Evolutionary conservation across 495 filamentous ascomycete genomes (phyloP), one percentile per base, ranked within the genome.

Genomic region (Hypoxylon trugodes): DNA sequence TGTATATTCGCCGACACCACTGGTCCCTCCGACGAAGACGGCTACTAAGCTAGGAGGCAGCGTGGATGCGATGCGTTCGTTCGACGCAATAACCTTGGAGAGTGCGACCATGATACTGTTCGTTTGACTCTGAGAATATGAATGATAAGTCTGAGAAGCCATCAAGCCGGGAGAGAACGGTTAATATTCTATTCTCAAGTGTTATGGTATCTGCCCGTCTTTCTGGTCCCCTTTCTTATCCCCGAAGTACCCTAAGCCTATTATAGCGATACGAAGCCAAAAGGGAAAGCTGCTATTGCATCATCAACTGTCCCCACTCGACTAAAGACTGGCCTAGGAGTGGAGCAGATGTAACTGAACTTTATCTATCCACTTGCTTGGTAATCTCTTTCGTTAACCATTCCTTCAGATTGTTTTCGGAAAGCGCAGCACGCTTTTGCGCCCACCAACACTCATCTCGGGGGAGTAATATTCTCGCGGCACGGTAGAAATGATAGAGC

Each of bases 11-110:
- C 83, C 86, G 57, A 89, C 86, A 37, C 88, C 88, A 32, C 78
- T 79, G 3, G 87, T 90, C 33, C 79, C 87, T 43, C 88, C 85
- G 9, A 86, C 84, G 61, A 86, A 85, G 53, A 87, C 77, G 32
- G 79, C 80, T 18, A 80, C 74, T 8, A 81, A 70, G 24, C 73
- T 69, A 3, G 67, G 41, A 16, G 79, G 75, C 15, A 78, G 70
- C 0, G 49, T 25, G 6, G 64, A 61, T 16, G 63, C 33, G 59
- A 81, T 75, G 6, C 52, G 60, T 6, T 55, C 43, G 51, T 76
- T 76, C 1, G 73, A 75, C n/a, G 61, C 49, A 12, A 68, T 65
- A 22, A 74, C 61, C 4, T 53, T 30, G 5, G 46, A 2, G 13
- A 66, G 38, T 12, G 49, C 41, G 9, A 49, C 50, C 59, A 62